Percentiles rank a stretch among this genome's conserved stretches.
Conservation (phyloP, 495 filamentous ascomycete species). For the Staphylotrichum tortipilum region DNA sequence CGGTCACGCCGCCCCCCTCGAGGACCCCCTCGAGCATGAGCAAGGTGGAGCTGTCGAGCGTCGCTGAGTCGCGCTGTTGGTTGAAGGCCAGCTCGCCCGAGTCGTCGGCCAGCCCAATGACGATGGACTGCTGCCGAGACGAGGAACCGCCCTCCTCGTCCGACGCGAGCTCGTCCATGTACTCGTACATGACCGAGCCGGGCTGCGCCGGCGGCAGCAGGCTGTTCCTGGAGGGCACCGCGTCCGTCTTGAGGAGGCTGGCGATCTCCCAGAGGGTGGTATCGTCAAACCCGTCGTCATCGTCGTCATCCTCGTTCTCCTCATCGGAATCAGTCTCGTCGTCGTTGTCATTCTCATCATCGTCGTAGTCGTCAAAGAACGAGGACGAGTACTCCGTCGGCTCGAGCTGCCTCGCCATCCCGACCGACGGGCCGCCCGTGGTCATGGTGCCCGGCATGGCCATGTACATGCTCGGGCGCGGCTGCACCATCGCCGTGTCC, state of each 20-base stretch:
- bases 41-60: slow-evolving; percentile 23
- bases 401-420: slow-evolving; percentile 27
- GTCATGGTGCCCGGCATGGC: slow-evolving; percentile 45
- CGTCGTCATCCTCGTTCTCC: slow-evolving; percentile 39
- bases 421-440: slow-evolving; percentile 23
- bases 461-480: slow-evolving; percentile 25
- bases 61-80: slow-evolving; percentile 11
- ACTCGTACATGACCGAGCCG: slow-evolving; percentile 17
- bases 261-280: slow-evolving; percentile 51
- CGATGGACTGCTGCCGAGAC: slow-evolving; percentile 20
- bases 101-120: slow-evolving; percentile 25
- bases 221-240: slow-evolving; percentile 39
- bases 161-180: slow-evolving; percentile 23
- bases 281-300: slow-evolving; percentile 48
- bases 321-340: slow-evolving; percentile 30
- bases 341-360: slow-evolving; percentile 28
- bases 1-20: slow-evolving; percentile 6
- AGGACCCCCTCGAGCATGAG: slow-evolving; percentile 16
- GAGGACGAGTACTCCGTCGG: slow-evolving; percentile 31
- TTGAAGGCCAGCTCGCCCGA: slow-evolving; percentile 17
- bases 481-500: slow-evolving; percentile 38
- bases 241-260: slow-evolving; percentile 39
- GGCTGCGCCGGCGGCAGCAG: slow-evolving; percentile 27
- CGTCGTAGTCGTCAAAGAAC: slow-evolving; percentile 45
- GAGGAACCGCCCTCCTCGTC: slow-evolving; percentile 28